Evolutionary conservation across 169 alveolate species (phyloP), one percentile per base, ranked within the genome.

Genomic region (Plasmodium vivax): DNA sequence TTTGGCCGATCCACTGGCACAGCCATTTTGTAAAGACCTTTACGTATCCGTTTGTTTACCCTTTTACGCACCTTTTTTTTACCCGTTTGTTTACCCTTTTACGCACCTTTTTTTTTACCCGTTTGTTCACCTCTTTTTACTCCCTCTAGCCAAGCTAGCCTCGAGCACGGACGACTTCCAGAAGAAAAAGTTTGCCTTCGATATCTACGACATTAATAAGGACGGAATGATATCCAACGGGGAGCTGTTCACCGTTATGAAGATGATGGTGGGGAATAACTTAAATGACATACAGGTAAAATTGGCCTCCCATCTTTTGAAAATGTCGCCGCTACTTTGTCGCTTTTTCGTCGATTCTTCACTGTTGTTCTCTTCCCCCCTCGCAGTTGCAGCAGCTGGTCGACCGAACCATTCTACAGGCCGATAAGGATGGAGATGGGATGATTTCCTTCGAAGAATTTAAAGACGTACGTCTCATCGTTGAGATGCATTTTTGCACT

Each of bases 191-290:
- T 99, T 99, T 94, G 99, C 99, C 73, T 99, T 99, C 96, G 98
- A 98, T 93, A 98, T 99, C 23, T 99, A 99, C 96, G 99, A 99
- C 95, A 98, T 98, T 51, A 98, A 99, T 95, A 97, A 97, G 54
- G 99, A 99, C 95, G 99, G 99, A 54, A 98, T 95, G 97, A 98
- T 99, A 58, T 98, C 99, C 41, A 99, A 99, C 93, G 99, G 99
- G 43, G 99, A 99, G 84, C 98, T 99, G 68, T 99, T 99, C 95
- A 83, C 97, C 43, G 99, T 98, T 10, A 98, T 99, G 96, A 98
- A 98, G 94, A 99, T 98, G 99, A 98, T 99, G 99, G 99, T 99
- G 84, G 99, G 99, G 41, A 98, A 97, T 92, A 99, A 99, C 95
- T 95, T 99, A 71, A 98, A 97, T 81, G 99, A 98, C 85, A 96